phyloP scores from a whole-genome alignment of 495 filamentous ascomycete species.

The Chaetomium fimeti region DNA sequence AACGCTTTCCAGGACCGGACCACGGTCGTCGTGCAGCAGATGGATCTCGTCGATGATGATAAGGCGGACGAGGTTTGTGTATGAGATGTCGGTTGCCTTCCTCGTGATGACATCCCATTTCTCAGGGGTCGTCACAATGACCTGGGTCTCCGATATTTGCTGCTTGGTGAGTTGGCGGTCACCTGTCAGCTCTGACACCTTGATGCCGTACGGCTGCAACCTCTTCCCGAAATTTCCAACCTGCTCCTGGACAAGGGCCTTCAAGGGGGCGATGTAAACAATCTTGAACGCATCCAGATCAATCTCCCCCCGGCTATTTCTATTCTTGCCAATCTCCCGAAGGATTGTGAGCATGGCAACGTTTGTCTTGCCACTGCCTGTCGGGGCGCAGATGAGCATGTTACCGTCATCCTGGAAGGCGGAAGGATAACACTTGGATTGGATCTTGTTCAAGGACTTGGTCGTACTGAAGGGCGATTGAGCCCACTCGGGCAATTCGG shows the following conservation, averaged over 20 bases:
- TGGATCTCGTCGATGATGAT: constrained; percentile 99
- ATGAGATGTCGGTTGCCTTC: constrained; percentile 94
- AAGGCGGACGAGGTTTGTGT: constrained; percentile 92
- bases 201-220: constrained; percentile 86
- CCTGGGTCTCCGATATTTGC: constrained; percentile 95
- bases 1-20: constrained; percentile 94
- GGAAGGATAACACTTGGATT: constrained; percentile 85
- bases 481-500: constrained; percentile 91
- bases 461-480: constrained; percentile 74
- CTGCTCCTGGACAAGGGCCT: constrained; percentile 94
- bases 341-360: constrained; percentile 97
- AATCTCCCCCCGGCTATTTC: constrained; percentile 84
- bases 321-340: constrained; percentile 93
- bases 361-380: constrained; percentile 97
- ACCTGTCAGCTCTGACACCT: constrained; percentile 89
- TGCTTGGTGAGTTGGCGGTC: constrained; percentile 98
- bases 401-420: constrained; percentile 96
- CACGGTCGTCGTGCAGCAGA: constrained; percentile 94
- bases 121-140: constrained; percentile 98
- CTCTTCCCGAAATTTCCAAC: constrained; percentile 95
- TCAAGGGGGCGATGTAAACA: constrained; percentile 90
- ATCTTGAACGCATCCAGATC: constrained; percentile 97
- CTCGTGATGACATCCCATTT: constrained; percentile 99
- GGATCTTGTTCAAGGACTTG: constrained; percentile 85
- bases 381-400: constrained; percentile 95